Evolutionary conservation across 371 early-diverging fungal species (phyloP).

Genomic region (Amoeboaphelidium occidentale): DNA sequence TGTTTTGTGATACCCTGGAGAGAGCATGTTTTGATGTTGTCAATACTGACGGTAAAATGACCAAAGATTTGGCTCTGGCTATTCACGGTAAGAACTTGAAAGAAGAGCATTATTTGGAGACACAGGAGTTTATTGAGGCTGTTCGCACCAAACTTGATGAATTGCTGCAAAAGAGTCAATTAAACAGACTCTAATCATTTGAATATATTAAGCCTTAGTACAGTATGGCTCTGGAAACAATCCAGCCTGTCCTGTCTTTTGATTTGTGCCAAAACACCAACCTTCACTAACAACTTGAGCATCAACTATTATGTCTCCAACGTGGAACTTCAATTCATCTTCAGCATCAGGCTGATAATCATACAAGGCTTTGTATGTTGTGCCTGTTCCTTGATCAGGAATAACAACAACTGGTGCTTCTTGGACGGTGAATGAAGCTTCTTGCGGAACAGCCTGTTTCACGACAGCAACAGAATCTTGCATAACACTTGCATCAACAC

Average conservation of each 20-base stretch:
- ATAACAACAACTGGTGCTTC: not conserved
- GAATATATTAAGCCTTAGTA: not conserved
- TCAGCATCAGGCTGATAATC: not conserved
- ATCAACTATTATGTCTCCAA: not conserved
- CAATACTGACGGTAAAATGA: slow-evolving; percentile 61
- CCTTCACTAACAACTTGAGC: slow-evolving; percentile 5
- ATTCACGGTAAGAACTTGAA: slow-evolving; percentile 52
- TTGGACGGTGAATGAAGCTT: not conserved
- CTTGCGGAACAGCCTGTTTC: not conserved
- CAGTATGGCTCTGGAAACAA: slow-evolving; percentile 3
- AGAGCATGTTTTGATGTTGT: slow-evolving; percentile 68
- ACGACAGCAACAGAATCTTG: not conserved
- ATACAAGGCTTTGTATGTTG: not conserved
- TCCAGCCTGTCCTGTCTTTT: slow-evolving; percentile 5
- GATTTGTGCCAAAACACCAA: slow-evolving; percentile 7
- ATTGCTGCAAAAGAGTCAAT: no score
- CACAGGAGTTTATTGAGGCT: slow-evolving; percentile 47
- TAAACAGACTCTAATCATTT: no score
- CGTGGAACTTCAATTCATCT: not conserved
- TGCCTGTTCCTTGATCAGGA: no score
- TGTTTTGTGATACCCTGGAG: slow-evolving; percentile 59
- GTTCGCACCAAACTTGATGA: slow-evolving; percentile 30
- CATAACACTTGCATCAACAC: no score
- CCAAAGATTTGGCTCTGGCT: slow-evolving; percentile 84
- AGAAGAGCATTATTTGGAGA: slow-evolving; percentile 39